Evolutionary conservation across 2,329 filamentous ascomycete species (phyloP).

Genomic region (Fusarium virguliforme): DNA sequence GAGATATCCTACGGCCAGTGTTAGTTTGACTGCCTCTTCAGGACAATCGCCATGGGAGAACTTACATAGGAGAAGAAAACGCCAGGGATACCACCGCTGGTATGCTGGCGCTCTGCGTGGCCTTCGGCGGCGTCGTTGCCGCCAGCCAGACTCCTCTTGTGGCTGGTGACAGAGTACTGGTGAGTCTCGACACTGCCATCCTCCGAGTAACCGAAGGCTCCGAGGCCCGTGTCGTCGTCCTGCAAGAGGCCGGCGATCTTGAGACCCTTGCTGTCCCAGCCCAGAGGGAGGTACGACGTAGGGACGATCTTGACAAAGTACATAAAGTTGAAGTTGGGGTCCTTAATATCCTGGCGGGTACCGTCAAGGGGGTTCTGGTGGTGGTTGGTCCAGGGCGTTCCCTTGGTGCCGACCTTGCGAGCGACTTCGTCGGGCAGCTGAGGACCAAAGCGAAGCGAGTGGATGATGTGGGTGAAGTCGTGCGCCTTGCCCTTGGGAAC

Average conservation of each 20-base stretch:
- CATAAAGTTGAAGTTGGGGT: slow-evolving; percentile 96
- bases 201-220: slow-evolving; percentile 64
- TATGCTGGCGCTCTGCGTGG: slow-evolving; percentile 92
- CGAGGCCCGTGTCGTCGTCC: slow-evolving; percentile 77
- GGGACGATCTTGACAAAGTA: slow-evolving; percentile 99
- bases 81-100: slow-evolving; percentile 91
- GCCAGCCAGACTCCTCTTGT: slow-evolving; percentile 89
- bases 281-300: slow-evolving; percentile 93
- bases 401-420: slow-evolving; percentile 69
- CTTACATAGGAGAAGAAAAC: slow-evolving; percentile 98
- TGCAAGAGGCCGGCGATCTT: slow-evolving; percentile 56
- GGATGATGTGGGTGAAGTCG: slow-evolving; percentile 90
- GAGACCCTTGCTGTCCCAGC: slow-evolving; percentile 78
- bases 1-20: slow-evolving; percentile 83
- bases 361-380: slow-evolving; percentile 93
- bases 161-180: slow-evolving; percentile 97
- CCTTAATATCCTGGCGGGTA: slow-evolving; percentile 81
- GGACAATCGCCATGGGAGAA: slow-evolving; percentile 45
- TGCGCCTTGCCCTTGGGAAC: slow-evolving; percentile 78
- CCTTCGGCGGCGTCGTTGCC: slow-evolving; percentile 89
- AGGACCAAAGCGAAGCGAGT: slow-evolving; percentile 92
- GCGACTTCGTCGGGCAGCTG: slow-evolving; percentile 83
- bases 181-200: slow-evolving; percentile 95
- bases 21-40: slow-evolving; percentile 36
- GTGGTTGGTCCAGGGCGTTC: slow-evolving; percentile 84